A percentile compares a stretch with the other conserved stretches of the same genome.
Conservation (phyloP, 2,329 filamentous ascomycete species). For the Verticillium tricorpus region DNA sequence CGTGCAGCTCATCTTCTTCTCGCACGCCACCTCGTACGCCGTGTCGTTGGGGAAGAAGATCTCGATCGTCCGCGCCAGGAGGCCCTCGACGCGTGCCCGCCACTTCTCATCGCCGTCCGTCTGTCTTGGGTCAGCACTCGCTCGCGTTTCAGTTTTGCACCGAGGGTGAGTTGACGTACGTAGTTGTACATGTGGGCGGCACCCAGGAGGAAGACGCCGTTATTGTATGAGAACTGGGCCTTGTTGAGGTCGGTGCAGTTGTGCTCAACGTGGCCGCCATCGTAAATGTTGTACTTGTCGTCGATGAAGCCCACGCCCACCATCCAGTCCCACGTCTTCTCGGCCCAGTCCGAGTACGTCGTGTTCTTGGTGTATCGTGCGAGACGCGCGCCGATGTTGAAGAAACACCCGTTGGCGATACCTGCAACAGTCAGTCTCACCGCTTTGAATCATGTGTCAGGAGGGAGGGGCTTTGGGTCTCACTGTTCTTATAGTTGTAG, state of each 20-base stretch:
- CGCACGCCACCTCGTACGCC: slow-evolving; percentile 59
- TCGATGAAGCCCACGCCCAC: slow-evolving; percentile 53
- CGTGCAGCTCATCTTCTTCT: slow-evolving; percentile 49
- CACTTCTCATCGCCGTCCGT: slow-evolving; percentile 46
- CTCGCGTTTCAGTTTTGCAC: background rate
- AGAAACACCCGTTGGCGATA: slow-evolving; percentile 59
- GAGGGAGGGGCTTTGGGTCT: background rate
- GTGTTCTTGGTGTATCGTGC: slow-evolving; percentile 65
- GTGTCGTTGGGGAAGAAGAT: slow-evolving; percentile 52
- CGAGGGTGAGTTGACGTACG: slow-evolving; percentile 25
- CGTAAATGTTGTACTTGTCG: slow-evolving; percentile 54
- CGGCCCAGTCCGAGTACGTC: slow-evolving; percentile 60
- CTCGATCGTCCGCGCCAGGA: slow-evolving; percentile 30
- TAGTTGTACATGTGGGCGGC: slow-evolving; percentile 62
- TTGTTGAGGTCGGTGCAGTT: slow-evolving; percentile 53
- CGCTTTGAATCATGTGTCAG: background rate
- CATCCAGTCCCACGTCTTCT: slow-evolving; percentile 60
- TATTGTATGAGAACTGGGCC: slow-evolving; percentile 58
- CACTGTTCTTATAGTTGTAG: slow-evolving; percentile 69
- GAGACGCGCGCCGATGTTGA: slow-evolving; percentile 63
- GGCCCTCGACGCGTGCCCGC: slow-evolving; percentile 41
- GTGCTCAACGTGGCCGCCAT: slow-evolving; percentile 46
- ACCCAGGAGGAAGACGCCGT: slow-evolving; percentile 53
- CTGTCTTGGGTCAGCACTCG: slow-evolving; percentile 18
- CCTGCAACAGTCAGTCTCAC: slow-evolving; percentile 26